Evolutionary conservation across 2,329 filamentous ascomycete species (phyloP), one percentile per base, ranked within the genome.

Genomic region (Neofusicoccum cordaticola): DNA sequence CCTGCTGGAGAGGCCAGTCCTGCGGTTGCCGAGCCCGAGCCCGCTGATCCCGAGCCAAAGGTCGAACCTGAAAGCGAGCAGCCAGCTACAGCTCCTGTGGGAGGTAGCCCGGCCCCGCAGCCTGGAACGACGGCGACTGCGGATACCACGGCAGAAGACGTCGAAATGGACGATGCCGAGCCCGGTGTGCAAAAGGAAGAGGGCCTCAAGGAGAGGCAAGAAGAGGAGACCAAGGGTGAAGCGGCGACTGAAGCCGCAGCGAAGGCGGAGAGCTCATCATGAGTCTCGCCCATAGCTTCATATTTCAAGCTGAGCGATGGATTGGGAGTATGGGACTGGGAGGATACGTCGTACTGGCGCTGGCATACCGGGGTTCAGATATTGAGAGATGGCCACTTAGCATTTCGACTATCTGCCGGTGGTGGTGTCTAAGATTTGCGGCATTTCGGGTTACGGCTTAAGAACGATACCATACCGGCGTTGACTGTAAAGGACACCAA

Each of bases 111-210:
- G 11, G 35, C 15, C 15, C 17, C 57, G 13, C 57, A 47, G 15
- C 57, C 17, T 4, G 57, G 57, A 7, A 56, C 37, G 6, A 41
- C 41, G 22, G 34, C 57, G 8, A 62, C 50, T 13, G 57, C 57
- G 8, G 64, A 64, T 34, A 57, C 62, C 12, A 47, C 53, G 17
- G 56, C 53, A 7, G 57, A 62, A 27, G 64, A 65, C 15, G 41
- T 65, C 1, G 64, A 65, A 22, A 65, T 65, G 64, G 50, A 51
- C 12, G 64, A 65, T 37, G 64, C 57, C 15, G 53, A 53, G 56
- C 56, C 63, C 9, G 64, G 62, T 0, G 51, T 64, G 17, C 51
- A 9, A 15, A 64, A 64, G 34, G 62, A 64, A 22, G 45, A 64
- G 39, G 62, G 62, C 6, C 42, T 64, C 15, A 48, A 41, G 27